Evolutionary conservation across 441 rosid genomes (phyloP).

Genomic region (Jatropha podagrica): DNA sequence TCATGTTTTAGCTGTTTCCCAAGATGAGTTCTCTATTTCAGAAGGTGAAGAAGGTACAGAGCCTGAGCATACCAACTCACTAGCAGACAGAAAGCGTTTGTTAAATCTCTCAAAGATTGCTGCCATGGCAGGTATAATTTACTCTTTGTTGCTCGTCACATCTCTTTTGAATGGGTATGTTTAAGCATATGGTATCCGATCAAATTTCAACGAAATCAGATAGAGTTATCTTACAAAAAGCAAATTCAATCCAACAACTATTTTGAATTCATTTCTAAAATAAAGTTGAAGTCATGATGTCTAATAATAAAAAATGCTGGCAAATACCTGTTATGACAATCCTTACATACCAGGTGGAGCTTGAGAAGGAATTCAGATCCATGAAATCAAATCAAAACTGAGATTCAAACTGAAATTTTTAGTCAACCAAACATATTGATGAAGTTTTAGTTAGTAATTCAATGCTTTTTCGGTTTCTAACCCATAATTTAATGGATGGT

Average conservation of each 20-base stretch:
- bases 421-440: not conserved
- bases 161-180: not conserved
- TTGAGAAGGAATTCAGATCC: not conserved
- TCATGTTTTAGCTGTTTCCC: constrained; percentile 72
- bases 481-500: not conserved
- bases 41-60: constrained; percentile 44
- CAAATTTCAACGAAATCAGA: not conserved
- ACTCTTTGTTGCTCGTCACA: not conserved
- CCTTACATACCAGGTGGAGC: not conserved
- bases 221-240: not conserved
- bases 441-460: not conserved
- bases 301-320: not conserved
- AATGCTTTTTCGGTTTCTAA: not conserved
- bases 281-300: not conserved
- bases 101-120: constrained; percentile 89
- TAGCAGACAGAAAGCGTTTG: constrained; percentile 74
- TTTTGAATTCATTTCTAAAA: not conserved
- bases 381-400: no score
- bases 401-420: not conserved
- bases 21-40: constrained; percentile 43
- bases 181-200: not conserved
- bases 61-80: constrained; percentile 32
- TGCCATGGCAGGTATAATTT: constrained; percentile 63
- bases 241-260: not conserved
- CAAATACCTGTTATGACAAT: not conserved